Conservation (phyloP, 2,329 filamentous ascomycete genomes). For the Hypocrella siamensis region DNA sequence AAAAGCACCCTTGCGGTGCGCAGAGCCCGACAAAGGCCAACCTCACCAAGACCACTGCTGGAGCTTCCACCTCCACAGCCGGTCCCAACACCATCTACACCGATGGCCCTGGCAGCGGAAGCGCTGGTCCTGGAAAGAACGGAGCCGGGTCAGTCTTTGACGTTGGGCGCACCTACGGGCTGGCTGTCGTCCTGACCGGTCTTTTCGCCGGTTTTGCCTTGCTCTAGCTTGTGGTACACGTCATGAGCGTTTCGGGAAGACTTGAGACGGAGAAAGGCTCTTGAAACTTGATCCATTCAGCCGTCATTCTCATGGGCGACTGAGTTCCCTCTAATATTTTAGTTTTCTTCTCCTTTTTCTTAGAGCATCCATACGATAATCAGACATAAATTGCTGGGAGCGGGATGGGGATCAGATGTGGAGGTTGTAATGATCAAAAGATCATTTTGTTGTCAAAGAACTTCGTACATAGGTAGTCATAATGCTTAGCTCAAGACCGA, state of each 20-base stretch:
- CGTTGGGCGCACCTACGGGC: conserved; percentile 19
- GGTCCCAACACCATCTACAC: conserved; percentile 5
- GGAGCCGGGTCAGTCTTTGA: conserved; percentile 16
- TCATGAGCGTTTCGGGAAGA: not conserved
- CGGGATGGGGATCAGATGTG: too few species aligned
- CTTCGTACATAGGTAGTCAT: too few species aligned
- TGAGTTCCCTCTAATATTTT: not conserved
- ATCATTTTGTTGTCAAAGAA: too few species aligned
- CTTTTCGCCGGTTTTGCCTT: conserved; percentile 25
- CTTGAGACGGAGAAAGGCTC: too few species aligned
- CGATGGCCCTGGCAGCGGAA: conserved; percentile 6
- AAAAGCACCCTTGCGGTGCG: conserved; percentile 4
- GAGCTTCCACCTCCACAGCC: conserved; percentile 22
- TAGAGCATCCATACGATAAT: not conserved
- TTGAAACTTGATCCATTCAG: too few species aligned
- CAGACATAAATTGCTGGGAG: too few species aligned
- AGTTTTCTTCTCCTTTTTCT: not conserved
- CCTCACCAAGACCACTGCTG: conserved; percentile 15
- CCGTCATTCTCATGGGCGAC: too few species aligned
- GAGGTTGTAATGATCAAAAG: too few species aligned
- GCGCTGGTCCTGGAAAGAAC: conserved; percentile 9
- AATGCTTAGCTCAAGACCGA: too few species aligned
- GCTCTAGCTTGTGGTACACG: conserved; percentile 11
- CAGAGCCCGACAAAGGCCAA: conserved; percentile 20
- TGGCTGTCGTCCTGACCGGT: conserved; percentile 20